Base-by-base conservation (phyloP, 345 rosid genomes). In the Excoecaria cochinchinensis region DNA sequence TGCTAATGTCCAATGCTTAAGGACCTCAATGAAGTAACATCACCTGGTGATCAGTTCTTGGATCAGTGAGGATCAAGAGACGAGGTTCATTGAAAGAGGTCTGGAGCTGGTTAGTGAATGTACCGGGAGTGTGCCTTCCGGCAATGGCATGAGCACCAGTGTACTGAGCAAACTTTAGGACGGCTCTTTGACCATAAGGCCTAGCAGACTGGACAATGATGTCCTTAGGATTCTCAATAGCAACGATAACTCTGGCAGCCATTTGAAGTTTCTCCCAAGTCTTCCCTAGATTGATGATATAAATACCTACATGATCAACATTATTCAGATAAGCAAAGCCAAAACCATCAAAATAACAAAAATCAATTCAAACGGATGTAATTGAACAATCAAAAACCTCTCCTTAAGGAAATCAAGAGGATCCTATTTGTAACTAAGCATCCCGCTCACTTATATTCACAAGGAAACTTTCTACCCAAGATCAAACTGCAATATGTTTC, bases 111-210 rank as follows among this genome's bases (percentile, higher is more conserved):
- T 92, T 95, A 62, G 99, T 95, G 74, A 95, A 95, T 24, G 99
- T 95, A 88, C 97, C 99, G 16, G 99, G 99, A 57, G 99, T 95
- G 81, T 95, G 98, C 84, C 98, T 90, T 52, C 98, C 98, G 70
- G 98, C 98, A 84, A 94, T 92, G 1, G 98, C 98, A 70, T 95
- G 90, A n/a, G 90, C 91, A 69, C 97, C 95, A n/a, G 97, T 92
- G 89, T 91, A 86, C 36, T 95, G 97, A 0, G 99, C 97, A 73
- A 95, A 95, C 85, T 92, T 95, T 63, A 95, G 55, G 0, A 95
- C 97, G 72, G 99, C 99, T 67, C 97, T 88, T 87, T 95, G 99
- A 70, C 99, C 99, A 79, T 94, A 94, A 0, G 98, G 98, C 81
- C 98, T 89, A 17, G 98, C 98, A 2, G 97, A 92, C 78, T 94